A percentile compares a stretch with the other conserved stretches of the same genome.
phyloP scores from a whole-genome alignment of 495 filamentous ascomycete species.

The Cercophora newfieldiana region DNA sequence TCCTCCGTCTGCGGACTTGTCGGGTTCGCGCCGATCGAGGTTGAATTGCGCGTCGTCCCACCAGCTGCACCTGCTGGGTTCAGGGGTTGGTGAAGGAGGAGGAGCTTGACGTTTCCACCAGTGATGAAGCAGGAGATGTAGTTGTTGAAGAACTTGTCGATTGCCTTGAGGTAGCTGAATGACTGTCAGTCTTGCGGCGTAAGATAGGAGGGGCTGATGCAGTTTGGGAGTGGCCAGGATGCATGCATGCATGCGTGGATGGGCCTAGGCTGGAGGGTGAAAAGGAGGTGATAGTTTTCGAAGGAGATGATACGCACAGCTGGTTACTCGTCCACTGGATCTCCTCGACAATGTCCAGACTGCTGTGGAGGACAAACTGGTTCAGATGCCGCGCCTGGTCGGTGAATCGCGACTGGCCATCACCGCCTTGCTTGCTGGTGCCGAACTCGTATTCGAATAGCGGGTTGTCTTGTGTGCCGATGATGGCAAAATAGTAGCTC shows the following conservation, averaged over 20 bases:
- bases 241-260: too few relatives aligned
- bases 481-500: conserved; percentile 96
- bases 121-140: conserved; percentile 93
- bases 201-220: not conserved
- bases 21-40: conserved; percentile 76
- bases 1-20: conserved; percentile 88
- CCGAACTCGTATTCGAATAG: conserved; percentile 96
- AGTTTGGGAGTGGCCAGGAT: too few relatives aligned
- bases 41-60: conserved; percentile 48
- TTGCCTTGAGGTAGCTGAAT: conserved; percentile 88
- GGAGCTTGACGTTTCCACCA: conserved; percentile 76
- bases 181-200: not conserved
- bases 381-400: conserved; percentile 89
- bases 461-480: conserved; percentile 90
- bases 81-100: conserved; percentile 79
- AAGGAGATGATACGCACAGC: conserved; percentile 55
- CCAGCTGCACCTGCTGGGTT: not conserved
- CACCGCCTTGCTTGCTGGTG: conserved; percentile 89
- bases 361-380: conserved; percentile 93
- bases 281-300: not conserved
- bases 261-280: not conserved
- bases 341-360: conserved; percentile 92
- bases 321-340: conserved; percentile 82
- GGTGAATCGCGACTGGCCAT: conserved; percentile 83
- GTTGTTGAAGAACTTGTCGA: conserved; percentile 89